Conservation (phyloP, 345 rosid species). For the Raphanus sativus region DNA sequence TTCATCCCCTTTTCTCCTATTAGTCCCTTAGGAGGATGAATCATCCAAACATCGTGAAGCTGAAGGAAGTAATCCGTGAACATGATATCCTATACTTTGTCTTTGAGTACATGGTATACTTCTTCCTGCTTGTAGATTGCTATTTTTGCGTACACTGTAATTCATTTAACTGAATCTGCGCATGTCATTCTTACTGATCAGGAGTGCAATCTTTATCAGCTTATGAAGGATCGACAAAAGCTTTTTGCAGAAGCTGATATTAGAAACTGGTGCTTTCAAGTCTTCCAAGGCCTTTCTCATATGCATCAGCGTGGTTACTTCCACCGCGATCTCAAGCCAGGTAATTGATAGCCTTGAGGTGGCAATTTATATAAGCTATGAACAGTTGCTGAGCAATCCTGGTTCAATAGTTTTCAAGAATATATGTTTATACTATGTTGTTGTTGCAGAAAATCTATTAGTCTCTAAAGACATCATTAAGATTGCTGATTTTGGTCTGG, state of each 20-base stretch:
- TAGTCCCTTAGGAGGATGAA: conserved; percentile 85
- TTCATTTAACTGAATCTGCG: conserved; percentile 3
- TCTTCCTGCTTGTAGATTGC: conserved; percentile 15
- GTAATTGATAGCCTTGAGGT: conserved; percentile 44
- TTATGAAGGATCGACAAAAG: conserved; percentile 80
- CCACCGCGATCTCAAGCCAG: conserved; percentile 99
- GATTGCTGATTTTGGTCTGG: conserved; percentile 98
- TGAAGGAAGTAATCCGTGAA: conserved; percentile 95
- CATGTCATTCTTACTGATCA: conserved; percentile 35
- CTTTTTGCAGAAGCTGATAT: conserved; percentile 74
- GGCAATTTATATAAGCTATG: background rate
- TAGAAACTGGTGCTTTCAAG: conserved; percentile 96
- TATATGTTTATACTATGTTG: conserved; percentile 12
- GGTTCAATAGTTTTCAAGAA: background rate
- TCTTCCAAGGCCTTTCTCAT: conserved; percentile 91
- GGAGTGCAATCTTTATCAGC: conserved; percentile 95
- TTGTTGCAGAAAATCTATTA: conserved; percentile 71
- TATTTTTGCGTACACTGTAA: background rate
- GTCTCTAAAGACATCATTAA: conserved; percentile 75
- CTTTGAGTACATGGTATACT: conserved; percentile 89
- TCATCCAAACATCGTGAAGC: conserved; percentile 95
- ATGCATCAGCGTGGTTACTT: conserved; percentile 96
- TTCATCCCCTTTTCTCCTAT: conserved; percentile 12
- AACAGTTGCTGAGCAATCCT: background rate
- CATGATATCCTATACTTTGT: conserved; percentile 81